These are phyloP conservation scores for Epithemia pelagica DNA, from an alignment of 108 stramenopile genomes.

Conservation along the genomic window DNA sequence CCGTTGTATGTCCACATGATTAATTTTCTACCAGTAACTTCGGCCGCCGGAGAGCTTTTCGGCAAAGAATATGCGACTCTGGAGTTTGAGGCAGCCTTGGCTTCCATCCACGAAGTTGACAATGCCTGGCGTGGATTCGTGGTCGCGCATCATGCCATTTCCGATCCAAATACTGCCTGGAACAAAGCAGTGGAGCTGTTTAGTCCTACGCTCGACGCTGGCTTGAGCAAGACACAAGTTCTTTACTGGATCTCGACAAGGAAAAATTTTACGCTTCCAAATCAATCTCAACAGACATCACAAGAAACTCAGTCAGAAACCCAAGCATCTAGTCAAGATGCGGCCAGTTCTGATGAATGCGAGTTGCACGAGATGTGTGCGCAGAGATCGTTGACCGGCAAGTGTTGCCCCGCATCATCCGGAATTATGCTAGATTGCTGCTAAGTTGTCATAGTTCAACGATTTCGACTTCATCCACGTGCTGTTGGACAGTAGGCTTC, in stretches of 20 bases:
- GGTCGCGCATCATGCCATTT: conserved; percentile 56
- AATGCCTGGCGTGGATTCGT: conserved; percentile 78
- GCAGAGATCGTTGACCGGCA: not conserved
- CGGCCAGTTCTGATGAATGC: not conserved
- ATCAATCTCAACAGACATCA: conserved; percentile 4
- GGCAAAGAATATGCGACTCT: conserved; percentile 46
- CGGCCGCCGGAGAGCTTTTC: conserved; percentile 59
- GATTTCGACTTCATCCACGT: not conserved
- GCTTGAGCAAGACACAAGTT: conserved; percentile 75
- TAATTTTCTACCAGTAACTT: conserved; percentile 79
- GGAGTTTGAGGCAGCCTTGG: conserved; percentile 37
- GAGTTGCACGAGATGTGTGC: not conserved
- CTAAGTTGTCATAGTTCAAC: not conserved
- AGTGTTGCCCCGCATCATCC: conserved; percentile 17
- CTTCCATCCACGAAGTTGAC: conserved; percentile 31
- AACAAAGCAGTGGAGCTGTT: conserved; percentile 49
- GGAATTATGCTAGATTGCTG: conserved; percentile 20
- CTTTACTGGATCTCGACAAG: conserved; percentile 52
- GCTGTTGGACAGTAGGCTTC: no score
- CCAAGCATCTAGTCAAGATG: not conserved
- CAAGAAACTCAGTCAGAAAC: no score
- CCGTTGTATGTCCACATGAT: conserved; percentile 79
- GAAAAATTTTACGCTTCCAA: not conserved
- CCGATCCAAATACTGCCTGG: conserved; percentile 71
- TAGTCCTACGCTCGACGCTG: conserved; percentile 65